A percentile compares a stretch with the other conserved stretches of the same genome.
These are phyloP conservation scores for Metrosideros polymorpha DNA, from an alignment of 441 rosid genomes.

Conservation along the genomic window DNA sequence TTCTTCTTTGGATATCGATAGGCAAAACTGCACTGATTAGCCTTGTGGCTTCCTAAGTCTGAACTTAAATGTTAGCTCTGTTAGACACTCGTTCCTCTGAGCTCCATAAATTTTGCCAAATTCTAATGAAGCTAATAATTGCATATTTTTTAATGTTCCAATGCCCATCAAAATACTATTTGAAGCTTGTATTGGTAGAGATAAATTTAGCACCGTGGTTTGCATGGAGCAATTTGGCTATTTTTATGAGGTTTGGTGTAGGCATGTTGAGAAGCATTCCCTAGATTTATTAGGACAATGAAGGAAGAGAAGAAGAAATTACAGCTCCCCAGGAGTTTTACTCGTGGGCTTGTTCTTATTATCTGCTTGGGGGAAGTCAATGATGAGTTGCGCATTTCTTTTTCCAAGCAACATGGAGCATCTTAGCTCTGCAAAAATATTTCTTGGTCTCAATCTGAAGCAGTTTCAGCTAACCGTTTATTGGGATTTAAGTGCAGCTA, in stretches of 20 bases:
- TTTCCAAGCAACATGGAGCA: background rate
- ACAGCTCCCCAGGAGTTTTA: background rate
- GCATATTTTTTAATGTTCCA: background rate
- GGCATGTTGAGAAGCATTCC: background rate
- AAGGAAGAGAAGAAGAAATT: background rate
- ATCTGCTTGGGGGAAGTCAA: background rate
- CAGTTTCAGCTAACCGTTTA: background rate
- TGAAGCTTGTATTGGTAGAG: background rate
- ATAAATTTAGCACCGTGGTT: background rate
- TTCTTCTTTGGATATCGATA: background rate
- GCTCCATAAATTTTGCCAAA: background rate
- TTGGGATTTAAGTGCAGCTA: background rate
- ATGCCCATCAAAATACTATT: background rate
- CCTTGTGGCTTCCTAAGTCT: background rate
- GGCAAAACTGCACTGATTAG: background rate
- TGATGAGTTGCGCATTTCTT: background rate
- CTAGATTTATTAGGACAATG: background rate
- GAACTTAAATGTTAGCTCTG: background rate
- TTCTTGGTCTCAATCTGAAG: background rate
- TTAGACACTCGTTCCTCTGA: background rate
- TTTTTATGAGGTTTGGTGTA: background rate
- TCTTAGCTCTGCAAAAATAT: background rate
- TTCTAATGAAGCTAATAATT: background rate
- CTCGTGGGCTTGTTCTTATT: background rate
- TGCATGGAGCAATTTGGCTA: background rate